Conservation (phyloP, 495 filamentous ascomycete genomes). For the Podospora pseudoanserina region DNA sequence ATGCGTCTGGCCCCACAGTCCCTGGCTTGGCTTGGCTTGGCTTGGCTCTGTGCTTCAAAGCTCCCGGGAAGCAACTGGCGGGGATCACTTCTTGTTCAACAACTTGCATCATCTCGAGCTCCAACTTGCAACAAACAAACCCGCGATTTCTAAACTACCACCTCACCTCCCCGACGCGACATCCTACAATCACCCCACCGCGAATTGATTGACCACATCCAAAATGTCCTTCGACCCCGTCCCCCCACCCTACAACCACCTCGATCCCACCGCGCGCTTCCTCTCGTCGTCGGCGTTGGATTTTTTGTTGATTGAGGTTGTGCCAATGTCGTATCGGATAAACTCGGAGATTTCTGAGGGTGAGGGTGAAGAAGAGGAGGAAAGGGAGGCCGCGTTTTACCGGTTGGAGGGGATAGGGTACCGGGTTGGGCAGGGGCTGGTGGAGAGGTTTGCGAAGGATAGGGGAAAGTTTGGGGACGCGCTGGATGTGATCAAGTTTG, state of each 20-base stretch:
- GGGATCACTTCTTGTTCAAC: not conserved
- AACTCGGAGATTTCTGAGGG: constrained; percentile 48
- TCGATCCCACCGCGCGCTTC: constrained; percentile 74
- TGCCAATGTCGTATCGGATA: constrained; percentile 87
- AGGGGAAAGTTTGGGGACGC: constrained; percentile 82
- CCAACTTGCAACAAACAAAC: not conserved
- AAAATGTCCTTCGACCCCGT: constrained; percentile 70
- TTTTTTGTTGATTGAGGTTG: constrained; percentile 91
- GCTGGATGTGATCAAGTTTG: constrained; percentile 90
- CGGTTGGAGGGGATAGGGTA: constrained; percentile 85
- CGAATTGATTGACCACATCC: not conserved
- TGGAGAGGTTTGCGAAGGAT: constrained; percentile 86
- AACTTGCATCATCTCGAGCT: not conserved
- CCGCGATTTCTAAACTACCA: no score
- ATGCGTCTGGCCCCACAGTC: not conserved
- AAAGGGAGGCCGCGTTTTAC: constrained; percentile 76
- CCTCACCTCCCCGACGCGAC: no score
- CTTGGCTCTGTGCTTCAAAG: not conserved
- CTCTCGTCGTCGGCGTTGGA: constrained; percentile 80
- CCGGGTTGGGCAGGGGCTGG: constrained; percentile 86
- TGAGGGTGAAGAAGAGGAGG: constrained; percentile 63
- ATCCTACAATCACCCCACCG: not conserved
- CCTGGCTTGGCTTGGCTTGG: not conserved
- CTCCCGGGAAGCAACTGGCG: not conserved
- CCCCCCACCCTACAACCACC: constrained; percentile 64